These are phyloP conservation scores for Bromus sterilis DNA, from an alignment of 176 grass and related monocot genomes.

Conservation along the genomic window DNA sequence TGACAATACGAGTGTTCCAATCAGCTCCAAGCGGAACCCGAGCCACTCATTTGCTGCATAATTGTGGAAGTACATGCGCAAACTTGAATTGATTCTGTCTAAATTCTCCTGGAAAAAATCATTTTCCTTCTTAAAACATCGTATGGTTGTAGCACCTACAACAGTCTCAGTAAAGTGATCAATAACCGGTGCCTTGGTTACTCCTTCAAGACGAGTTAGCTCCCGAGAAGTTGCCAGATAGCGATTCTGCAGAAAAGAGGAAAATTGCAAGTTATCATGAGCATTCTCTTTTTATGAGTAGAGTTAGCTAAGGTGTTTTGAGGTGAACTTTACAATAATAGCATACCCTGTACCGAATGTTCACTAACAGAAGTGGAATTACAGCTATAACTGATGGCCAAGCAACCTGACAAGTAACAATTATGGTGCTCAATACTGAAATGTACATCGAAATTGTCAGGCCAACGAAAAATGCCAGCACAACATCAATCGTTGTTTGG, in stretches of 20 bases:
- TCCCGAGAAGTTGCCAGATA: conserved; percentile 90
- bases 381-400: conserved; percentile 84
- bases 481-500: conserved; percentile 84
- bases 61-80: conserved; percentile 95
- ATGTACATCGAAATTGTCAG: conserved; percentile 83
- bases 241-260: conserved; percentile 39
- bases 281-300: background rate
- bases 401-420: conserved; percentile 81
- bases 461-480: conserved; percentile 77
- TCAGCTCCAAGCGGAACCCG: conserved; percentile 79
- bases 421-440: conserved; percentile 63
- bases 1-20: conserved; percentile 73
- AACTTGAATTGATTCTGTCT: conserved; percentile 79
- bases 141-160: conserved; percentile 74
- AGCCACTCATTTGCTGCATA: conserved; percentile 95
- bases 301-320: background rate
- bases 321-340: background rate
- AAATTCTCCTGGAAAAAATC: conserved; percentile 69
- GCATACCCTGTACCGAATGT: conserved; percentile 96
- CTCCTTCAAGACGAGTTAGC: conserved; percentile 84
- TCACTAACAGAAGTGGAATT: conserved; percentile 70
- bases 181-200: conserved; percentile 94
- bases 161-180: conserved; percentile 97
- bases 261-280: background rate
- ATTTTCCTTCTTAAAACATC: conserved; percentile 73